Percentiles rank a stretch among this genome's conserved stretches.
These are phyloP conservation scores for Aspergillus viridinutans DNA, from an alignment of 2,329 filamentous ascomycete species.

Conservation along the genomic window DNA sequence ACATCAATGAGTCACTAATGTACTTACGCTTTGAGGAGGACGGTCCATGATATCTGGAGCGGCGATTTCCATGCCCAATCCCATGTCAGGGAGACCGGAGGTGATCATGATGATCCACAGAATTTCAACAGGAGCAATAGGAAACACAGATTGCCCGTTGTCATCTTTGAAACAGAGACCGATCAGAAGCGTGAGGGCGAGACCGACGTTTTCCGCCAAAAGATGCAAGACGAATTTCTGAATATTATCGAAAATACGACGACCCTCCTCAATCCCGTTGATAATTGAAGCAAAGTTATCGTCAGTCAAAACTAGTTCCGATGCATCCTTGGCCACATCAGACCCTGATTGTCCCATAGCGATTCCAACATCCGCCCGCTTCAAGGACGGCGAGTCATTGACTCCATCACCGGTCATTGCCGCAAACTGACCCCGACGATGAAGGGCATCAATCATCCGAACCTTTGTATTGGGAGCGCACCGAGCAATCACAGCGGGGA, in stretches of 20 bases:
- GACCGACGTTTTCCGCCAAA: slow-evolving; percentile 75
- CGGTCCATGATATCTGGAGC: slow-evolving; percentile 73
- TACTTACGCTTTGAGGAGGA: slow-evolving; percentile 60
- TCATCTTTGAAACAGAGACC: slow-evolving; percentile 77
- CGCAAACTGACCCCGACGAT: slow-evolving; percentile 62
- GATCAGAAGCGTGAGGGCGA: slow-evolving; percentile 75
- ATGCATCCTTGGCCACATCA: slow-evolving; percentile 70
- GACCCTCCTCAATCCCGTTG: slow-evolving; percentile 75
- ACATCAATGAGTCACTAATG: background rate
- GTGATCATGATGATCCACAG: slow-evolving; percentile 96
- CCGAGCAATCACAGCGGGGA: slow-evolving; percentile 57
- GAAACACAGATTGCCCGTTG: slow-evolving; percentile 72
- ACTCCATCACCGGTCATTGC: slow-evolving; percentile 90
- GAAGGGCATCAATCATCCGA: slow-evolving; percentile 69
- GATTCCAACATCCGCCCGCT: slow-evolving; percentile 78
- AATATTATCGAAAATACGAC: slow-evolving; percentile 84
- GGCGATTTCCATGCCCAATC: slow-evolving; percentile 74
- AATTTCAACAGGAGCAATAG: slow-evolving; percentile 78
- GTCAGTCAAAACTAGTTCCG: slow-evolving; percentile 67
- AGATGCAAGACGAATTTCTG: slow-evolving; percentile 83
- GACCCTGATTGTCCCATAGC: slow-evolving; percentile 79
- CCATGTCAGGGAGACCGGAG: slow-evolving; percentile 81
- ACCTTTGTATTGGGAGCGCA: slow-evolving; percentile 66
- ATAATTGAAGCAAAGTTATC: slow-evolving; percentile 88
- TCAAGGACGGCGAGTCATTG: slow-evolving; percentile 79